A percentile compares a stretch with the other conserved stretches of the same genome.
phyloP scores from a whole-genome alignment of 805 yeast species.

The Lachancea waltii region DNA sequence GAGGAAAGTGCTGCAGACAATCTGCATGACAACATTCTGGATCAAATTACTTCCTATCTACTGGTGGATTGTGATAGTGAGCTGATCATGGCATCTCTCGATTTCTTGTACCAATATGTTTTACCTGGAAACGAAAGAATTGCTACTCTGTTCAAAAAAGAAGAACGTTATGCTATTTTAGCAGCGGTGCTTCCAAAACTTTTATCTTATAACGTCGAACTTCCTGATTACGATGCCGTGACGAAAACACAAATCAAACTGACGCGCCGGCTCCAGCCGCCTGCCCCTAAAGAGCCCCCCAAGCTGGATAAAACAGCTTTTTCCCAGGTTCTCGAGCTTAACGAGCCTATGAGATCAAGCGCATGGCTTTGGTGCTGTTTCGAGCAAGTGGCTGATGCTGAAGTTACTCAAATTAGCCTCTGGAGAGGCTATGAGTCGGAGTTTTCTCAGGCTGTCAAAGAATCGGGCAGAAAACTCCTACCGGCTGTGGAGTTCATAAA shows the following conservation, averaged over 20 bases:
- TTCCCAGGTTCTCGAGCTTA: constrained; percentile 52
- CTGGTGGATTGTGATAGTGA: constrained; percentile 57
- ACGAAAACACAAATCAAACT: constrained; percentile 32
- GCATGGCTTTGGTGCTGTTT: constrained; percentile 92
- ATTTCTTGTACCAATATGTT: constrained; percentile 74
- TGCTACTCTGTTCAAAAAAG: constrained; percentile 42
- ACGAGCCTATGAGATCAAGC: constrained; percentile 88
- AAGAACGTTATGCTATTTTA: constrained; percentile 45
- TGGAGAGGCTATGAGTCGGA: constrained; percentile 94
- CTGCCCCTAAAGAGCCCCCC: constrained; percentile 63
- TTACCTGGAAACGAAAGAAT: constrained; percentile 57
- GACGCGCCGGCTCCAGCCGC: constrained; percentile 52
- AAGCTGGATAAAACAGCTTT: constrained; percentile 48
- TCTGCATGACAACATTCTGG: constrained; percentile 42
- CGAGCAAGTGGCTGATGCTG: constrained; percentile 68
- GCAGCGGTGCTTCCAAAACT: constrained; percentile 58
- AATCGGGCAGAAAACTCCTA: constrained; percentile 53
- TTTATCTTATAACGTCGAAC: constrained; percentile 41
- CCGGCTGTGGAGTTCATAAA: constrained; percentile 97
- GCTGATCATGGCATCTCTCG: constrained; percentile 64
- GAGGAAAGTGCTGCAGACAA: constrained; percentile 47
- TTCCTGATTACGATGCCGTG: constrained; percentile 31
- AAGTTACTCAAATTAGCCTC: constrained; percentile 88
- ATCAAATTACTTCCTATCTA: constrained; percentile 50
- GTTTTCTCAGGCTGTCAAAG: constrained; percentile 54